phyloP scores from a whole-genome alignment of 768 basidiomycete species.

The Russula virescens region DNA sequence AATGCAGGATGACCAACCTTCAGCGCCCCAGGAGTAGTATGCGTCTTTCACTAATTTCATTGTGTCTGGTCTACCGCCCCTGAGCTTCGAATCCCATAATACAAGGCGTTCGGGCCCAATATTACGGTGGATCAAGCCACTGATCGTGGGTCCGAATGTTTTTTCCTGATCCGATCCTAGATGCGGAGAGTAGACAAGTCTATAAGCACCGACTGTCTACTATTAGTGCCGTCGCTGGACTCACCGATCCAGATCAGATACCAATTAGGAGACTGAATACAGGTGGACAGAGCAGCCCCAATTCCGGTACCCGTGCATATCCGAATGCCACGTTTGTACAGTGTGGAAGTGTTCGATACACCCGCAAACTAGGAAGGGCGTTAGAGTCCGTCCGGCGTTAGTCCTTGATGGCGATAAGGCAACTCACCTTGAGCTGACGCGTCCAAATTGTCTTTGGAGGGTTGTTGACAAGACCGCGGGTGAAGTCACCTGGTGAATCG shows the following conservation, averaged over 20 bases:
- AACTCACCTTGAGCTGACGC: conserved; percentile 29
- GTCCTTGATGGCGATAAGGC: not conserved
- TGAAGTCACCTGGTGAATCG: conserved; percentile 34
- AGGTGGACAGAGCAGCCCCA: conserved; percentile 41
- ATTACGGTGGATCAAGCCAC: conserved; percentile 36
- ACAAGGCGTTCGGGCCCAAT: conserved; percentile 36
- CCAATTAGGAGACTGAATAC: conserved; percentile 37
- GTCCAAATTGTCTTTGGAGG: conserved; percentile 28
- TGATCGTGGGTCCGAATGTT: conserved; percentile 41
- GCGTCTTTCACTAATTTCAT: conserved; percentile 36
- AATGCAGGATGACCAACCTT: conserved; percentile 23
- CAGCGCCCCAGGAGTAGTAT: conserved; percentile 35
- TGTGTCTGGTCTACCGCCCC: conserved; percentile 36
- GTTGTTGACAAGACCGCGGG: conserved; percentile 37
- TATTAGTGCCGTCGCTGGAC: not conserved
- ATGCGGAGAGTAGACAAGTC: not conserved
- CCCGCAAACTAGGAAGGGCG: conserved; percentile 34
- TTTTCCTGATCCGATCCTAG: conserved; percentile 40
- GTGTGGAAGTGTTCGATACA: conserved; percentile 38
- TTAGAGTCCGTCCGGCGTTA: not conserved
- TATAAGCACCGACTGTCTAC: not conserved
- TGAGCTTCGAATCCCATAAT: conserved; percentile 40
- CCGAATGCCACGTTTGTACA: conserved; percentile 42
- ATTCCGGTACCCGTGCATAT: conserved; percentile 43
- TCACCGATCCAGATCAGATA: conserved; percentile 39